Conservation (phyloP, 306 rosid species). For the Cucumis melo region DNA sequence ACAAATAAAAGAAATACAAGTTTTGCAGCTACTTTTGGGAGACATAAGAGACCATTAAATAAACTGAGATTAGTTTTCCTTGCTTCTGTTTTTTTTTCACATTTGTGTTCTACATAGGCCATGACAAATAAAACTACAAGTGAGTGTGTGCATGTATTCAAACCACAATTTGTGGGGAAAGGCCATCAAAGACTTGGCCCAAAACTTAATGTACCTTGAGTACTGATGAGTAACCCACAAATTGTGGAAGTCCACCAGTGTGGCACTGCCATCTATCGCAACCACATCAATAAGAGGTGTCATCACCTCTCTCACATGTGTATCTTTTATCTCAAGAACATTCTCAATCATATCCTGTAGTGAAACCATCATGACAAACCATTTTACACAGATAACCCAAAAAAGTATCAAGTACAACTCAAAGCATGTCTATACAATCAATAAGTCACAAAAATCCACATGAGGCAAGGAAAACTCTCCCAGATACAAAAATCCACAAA, state of each 20-base stretch:
- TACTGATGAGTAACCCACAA: slow-evolving; percentile 97
- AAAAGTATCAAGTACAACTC: background rate
- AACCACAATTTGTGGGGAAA: background rate
- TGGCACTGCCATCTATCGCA: slow-evolving; percentile 82
- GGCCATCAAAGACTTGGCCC: background rate
- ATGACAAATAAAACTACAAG: background rate
- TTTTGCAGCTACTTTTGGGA: background rate
- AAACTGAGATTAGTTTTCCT: background rate
- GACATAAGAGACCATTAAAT: background rate
- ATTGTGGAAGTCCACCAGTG: slow-evolving; percentile 72
- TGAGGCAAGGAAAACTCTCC: background rate
- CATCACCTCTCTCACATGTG: slow-evolving; percentile 97
- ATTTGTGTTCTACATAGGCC: background rate
- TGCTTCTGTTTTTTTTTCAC: background rate
- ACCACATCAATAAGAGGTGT: slow-evolving; percentile 99
- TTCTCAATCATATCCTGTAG: slow-evolving; percentile 96
- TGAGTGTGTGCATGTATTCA: background rate
- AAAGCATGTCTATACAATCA: background rate
- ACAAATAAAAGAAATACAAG: background rate
- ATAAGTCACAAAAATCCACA: background rate
- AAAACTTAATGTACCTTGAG: slow-evolving; percentile 51
- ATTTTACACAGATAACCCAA: background rate
- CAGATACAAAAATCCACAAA: background rate
- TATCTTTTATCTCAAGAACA: slow-evolving; percentile 94
- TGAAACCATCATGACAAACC: background rate